Percentiles rank a stretch among this genome's conserved stretches.
phyloP scores from a whole-genome alignment of 306 rosid genomes.

The Senna siamea region DNA sequence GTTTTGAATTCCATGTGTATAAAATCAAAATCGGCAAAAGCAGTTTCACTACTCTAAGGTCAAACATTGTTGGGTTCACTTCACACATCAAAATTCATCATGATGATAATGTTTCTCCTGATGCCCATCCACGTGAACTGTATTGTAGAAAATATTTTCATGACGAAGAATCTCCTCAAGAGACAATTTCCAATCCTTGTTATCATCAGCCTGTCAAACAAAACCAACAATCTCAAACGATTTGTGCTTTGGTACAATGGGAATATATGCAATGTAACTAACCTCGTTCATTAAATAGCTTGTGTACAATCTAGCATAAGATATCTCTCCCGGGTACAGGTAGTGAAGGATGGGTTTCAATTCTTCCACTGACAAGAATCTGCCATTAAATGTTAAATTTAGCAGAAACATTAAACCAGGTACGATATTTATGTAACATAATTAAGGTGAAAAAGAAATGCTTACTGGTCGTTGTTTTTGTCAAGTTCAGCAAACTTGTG shows the following conservation, averaged over 20 bases:
- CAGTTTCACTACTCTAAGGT: not conserved
- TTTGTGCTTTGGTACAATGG: no score
- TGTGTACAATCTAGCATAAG: constrained; percentile 62
- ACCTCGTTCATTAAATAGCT: constrained; percentile 66
- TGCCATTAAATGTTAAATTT: constrained; percentile 30
- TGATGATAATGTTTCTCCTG: constrained; percentile 35
- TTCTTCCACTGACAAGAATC: constrained; percentile 67
- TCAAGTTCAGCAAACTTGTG: constrained; percentile 64
- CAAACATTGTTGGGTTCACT: not conserved
- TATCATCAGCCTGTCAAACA: constrained; percentile 66
- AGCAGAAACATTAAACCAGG: not conserved
- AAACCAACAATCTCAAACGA: not conserved
- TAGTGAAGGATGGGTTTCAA: constrained; percentile 56
- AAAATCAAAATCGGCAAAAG: not conserved
- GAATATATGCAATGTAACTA: no score
- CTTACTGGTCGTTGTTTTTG: constrained; percentile 64
- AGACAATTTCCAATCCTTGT: constrained; percentile 57
- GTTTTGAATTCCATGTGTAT: not conserved
- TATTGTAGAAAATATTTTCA: constrained; percentile 53
- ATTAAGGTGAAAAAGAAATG: not conserved
- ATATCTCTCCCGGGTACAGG: constrained; percentile 72
- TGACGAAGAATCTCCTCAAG: constrained; percentile 68
- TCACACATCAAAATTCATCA: constrained; percentile 43
- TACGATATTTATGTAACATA: not conserved
- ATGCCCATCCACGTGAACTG: constrained; percentile 42